Base-by-base conservation (phyloP, 2,329 filamentous ascomycete genomes). In the Cercospora canescens region DNA sequence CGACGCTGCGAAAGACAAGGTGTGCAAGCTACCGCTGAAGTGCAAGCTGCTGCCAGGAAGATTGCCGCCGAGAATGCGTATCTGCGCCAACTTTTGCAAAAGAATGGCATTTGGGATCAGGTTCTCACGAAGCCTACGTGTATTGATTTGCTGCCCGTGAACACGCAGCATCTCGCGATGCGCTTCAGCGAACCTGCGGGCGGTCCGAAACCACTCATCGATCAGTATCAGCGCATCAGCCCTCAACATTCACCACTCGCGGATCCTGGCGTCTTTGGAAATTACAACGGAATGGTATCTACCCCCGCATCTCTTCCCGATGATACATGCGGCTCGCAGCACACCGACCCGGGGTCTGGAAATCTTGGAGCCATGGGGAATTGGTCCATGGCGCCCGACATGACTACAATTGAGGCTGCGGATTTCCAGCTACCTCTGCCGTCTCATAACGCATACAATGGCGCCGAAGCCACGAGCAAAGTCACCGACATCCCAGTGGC, bases 41-140 rank as follows among this genome's bases (percentile, higher is more conserved):
- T 60, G 5, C 57, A 60, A 60, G 57, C 57, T 60, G 57, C 57
- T 11, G 57, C 57, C 14, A 60, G 28, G 26, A 45, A 60, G 39
- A 60, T 60, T 48, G 57, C 57, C 21, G 26, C 28, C 4, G 57
- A 60, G 39, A 60, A 60, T 18, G 35, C 39, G 11, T 60, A 60
- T 48, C 6, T 60, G n/a, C 35, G 39, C 4, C 35, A 60, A 28
- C 57, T 60, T n/a, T 28, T 60, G 39, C 57, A 45, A 9, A 41
- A 45, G 35, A 45, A 60, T 45, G 57, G 57, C 26, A 48, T 60
- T n/a, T 30, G 57, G 35, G 57, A 45, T 7, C 37, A n/a, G 8
- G n/a, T 45, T 39, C 11, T 45, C 5, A 48, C n/a, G 16, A 60
- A 60, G 39, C 39, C 34, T n/a, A 37, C 21, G 12, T 21, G 4